Conservation (phyloP, 352 stramenopile genomes). For the Elongisporangium prolatum region DNA sequence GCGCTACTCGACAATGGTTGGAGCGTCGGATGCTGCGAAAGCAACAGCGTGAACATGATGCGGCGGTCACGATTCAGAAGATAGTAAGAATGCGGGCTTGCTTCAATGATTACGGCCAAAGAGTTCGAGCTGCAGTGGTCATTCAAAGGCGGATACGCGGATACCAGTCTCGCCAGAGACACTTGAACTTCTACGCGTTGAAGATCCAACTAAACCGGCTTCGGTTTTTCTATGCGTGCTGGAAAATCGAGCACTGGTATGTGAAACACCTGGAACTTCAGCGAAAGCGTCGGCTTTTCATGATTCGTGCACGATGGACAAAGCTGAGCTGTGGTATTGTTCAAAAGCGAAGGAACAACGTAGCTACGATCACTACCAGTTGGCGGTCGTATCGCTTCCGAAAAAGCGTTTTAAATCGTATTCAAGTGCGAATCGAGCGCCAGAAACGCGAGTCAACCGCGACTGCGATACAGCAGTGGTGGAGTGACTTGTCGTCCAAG, state of each 20-base stretch:
- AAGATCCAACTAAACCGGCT: constrained; percentile 31
- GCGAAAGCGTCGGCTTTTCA: constrained; percentile 18
- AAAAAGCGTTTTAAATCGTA: constrained; percentile 14
- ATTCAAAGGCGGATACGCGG: constrained; percentile 31
- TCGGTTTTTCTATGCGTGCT: constrained; percentile 34
- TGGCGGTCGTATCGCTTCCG: constrained; percentile 28
- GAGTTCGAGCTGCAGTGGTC: constrained; percentile 4
- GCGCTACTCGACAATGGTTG: constrained; percentile 13
- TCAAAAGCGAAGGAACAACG: constrained; percentile 16
- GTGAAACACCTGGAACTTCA: constrained; percentile 13
- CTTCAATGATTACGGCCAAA: neutral
- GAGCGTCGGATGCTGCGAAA: constrained; percentile 9
- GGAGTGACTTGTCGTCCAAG: constrained; percentile 30
- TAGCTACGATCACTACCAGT: constrained; percentile 22
- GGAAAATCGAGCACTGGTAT: constrained; percentile 55
- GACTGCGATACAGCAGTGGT: constrained; percentile 38
- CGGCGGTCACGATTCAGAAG: constrained; percentile 42
- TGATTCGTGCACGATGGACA: constrained; percentile 26
- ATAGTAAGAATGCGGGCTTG: constrained; percentile 10
- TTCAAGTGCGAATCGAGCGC: constrained; percentile 8
- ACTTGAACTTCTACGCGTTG: constrained; percentile 41
- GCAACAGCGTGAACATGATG: constrained; percentile 14
- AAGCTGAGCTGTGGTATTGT: constrained; percentile 21
- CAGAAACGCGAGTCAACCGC: constrained; percentile 5
- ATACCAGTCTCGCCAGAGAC: constrained; percentile 19